Percentiles rank a stretch among this genome's conserved stretches.
Conservation (phyloP, 306 rosid genomes). For the Fragaria iinumae region DNA sequence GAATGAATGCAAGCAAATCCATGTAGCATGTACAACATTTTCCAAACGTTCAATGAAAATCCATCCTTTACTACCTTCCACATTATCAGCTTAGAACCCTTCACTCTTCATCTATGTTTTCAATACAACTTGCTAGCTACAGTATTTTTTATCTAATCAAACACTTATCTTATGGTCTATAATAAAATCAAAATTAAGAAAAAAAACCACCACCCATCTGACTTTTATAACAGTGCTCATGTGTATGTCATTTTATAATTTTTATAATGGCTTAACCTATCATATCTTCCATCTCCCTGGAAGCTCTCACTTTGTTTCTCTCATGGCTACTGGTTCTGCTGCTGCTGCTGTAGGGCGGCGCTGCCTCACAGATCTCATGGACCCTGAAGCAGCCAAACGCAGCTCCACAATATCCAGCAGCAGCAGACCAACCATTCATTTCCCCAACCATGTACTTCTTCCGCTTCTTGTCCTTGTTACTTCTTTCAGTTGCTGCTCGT, state of each 20-base stretch:
- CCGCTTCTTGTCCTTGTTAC: neutral
- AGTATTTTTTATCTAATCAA: no score
- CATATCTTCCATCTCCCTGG: neutral
- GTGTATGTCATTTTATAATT: neutral
- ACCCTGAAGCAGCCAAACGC: conserved; percentile 27
- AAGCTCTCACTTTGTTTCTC: neutral
- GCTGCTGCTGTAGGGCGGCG: conserved; percentile 25
- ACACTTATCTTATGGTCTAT: no score
- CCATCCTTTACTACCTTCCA: neutral
- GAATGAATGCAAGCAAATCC: conserved; percentile 8
- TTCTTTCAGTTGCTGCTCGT: neutral
- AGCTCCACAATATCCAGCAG: conserved; percentile 13
- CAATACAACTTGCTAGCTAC: neutral
- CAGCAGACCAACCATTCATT: conserved; percentile 23
- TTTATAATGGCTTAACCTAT: neutral
- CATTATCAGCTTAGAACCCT: neutral
- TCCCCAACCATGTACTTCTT: conserved; percentile 24
- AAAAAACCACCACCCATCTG: no score
- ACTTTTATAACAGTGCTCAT: neutral
- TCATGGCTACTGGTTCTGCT: conserved; percentile 19
- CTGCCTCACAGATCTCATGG: conserved; percentile 26
- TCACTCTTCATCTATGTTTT: neutral
- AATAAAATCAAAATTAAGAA: no score
- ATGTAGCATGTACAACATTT: neutral
- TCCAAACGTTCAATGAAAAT: neutral